Percentiles rank a stretch among this genome's conserved stretches.
Evolutionary conservation across 768 basidiomycete genomes (phyloP).

Genomic region (Podaxis sp.): DNA sequence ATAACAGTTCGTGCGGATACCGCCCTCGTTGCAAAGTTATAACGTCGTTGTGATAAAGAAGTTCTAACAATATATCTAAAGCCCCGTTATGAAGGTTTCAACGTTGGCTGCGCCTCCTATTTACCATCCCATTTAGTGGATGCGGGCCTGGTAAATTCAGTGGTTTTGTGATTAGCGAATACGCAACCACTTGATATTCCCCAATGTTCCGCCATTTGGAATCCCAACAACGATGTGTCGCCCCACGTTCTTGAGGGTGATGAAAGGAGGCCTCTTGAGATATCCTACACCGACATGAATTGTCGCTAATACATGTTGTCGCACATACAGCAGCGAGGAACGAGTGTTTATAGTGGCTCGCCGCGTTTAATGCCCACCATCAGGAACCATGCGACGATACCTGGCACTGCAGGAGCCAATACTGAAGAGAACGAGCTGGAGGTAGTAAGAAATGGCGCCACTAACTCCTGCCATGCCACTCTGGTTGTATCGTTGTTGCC

Average conservation of each 20-base stretch:
- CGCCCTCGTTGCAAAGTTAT: neutral
- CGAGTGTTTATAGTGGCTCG: conserved; percentile 14
- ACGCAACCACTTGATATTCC: conserved; percentile 13
- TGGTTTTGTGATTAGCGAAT: conserved; percentile 9
- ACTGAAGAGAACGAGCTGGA: conserved; percentile 13
- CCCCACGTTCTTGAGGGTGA: conserved; percentile 1
- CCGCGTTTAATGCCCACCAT: neutral
- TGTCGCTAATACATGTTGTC: conserved; percentile 9
- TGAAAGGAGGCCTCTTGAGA: conserved; percentile 12
- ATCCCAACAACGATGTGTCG: conserved; percentile 16
- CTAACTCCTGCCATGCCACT: conserved; percentile 1
- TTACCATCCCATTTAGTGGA: neutral
- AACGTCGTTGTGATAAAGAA: neutral
- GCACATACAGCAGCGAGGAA: conserved; percentile 17
- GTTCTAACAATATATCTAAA: neutral
- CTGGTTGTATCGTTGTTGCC: neutral
- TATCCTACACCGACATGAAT: conserved; percentile 15
- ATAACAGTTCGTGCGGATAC: neutral
- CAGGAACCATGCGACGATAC: conserved; percentile 2
- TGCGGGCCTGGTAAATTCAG: neutral
- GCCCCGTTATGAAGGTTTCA: neutral
- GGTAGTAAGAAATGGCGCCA: conserved; percentile 14
- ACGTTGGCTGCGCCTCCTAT: neutral
- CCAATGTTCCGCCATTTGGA: conserved; percentile 13
- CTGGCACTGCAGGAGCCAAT: conserved; percentile 4